phyloP scores from a whole-genome alignment of 2,329 filamentous ascomycete species.

The Neonectria magnoliae region DNA sequence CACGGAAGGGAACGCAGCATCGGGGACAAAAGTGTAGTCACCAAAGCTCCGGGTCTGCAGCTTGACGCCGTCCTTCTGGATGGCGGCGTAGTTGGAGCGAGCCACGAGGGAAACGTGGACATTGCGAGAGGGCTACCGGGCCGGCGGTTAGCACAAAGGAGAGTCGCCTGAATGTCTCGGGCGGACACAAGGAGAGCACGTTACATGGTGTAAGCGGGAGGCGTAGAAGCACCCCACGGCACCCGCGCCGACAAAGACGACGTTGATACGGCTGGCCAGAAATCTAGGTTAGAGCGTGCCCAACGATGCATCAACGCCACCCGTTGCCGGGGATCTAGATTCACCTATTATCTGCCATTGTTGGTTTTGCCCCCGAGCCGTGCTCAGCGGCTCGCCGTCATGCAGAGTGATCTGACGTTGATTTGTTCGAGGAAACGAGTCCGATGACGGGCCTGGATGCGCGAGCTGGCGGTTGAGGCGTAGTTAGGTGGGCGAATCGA shows the following conservation, averaged over 20 bases:
- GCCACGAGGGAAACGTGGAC: slow-evolving; percentile 75
- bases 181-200: slow-evolving; percentile 24
- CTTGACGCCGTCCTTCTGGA: slow-evolving; percentile 69
- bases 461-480: background rate
- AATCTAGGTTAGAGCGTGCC: slow-evolving; percentile 20
- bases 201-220: slow-evolving; percentile 70
- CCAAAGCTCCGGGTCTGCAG: slow-evolving; percentile 74
- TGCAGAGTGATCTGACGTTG: background rate
- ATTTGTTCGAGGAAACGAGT: background rate
- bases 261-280: slow-evolving; percentile 52
- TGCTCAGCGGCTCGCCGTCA: background rate
- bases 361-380: background rate
- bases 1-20: slow-evolving; percentile 70
- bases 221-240: slow-evolving; percentile 80
- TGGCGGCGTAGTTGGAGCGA: slow-evolving; percentile 76
- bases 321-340: background rate
- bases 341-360: slow-evolving; percentile 1
- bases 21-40: slow-evolving; percentile 70
- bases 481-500: background rate
- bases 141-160: slow-evolving; percentile 20
- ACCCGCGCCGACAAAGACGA: slow-evolving; percentile 76
- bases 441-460: background rate
- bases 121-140: slow-evolving; percentile 56
- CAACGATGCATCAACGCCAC: slow-evolving; percentile 10
- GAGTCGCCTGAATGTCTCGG: slow-evolving; percentile 11